Conservation (phyloP, 2,329 filamentous ascomycete genomes). For the Botryotinia convoluta region DNA sequence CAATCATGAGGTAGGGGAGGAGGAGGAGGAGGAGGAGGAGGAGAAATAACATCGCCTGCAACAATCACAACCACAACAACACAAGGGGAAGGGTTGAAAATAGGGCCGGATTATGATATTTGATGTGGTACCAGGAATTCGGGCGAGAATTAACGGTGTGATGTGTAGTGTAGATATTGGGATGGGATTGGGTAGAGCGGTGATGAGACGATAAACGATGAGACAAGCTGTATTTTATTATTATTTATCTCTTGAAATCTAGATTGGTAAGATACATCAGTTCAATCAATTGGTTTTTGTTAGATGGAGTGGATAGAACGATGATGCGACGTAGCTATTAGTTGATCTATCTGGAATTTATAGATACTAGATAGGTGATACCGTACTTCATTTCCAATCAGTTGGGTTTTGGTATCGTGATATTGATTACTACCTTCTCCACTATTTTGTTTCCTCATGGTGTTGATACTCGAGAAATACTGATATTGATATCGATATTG, state of each 20-base stretch:
- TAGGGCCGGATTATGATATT: neutral
- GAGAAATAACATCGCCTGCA: neutral
- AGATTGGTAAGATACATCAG: neutral
- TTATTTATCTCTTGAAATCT: neutral
- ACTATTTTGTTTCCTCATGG: neutral
- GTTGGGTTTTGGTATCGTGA: conserved; percentile 1
- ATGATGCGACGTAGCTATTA: neutral
- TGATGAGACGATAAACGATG: neutral
- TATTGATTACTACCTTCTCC: neutral
- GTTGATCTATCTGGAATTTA: neutral
- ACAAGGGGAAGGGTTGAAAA: neutral
- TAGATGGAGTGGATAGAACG: neutral
- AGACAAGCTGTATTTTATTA: too few relatives aligned
- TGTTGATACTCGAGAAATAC: neutral
- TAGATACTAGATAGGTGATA: neutral
- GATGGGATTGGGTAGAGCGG: neutral
- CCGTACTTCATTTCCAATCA: neutral
- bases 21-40: too few relatives aligned
- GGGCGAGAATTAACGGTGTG: neutral
- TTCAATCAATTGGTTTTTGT: neutral
- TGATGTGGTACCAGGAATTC: neutral
- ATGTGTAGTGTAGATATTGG: neutral
- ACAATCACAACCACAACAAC: neutral
- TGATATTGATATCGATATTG: neutral
- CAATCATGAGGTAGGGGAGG: conserved; percentile 12